Evolutionary conservation across 495 filamentous ascomycete species (phyloP), one percentile per base, ranked within the genome.

Genomic region (Terfezia boudieri): DNA sequence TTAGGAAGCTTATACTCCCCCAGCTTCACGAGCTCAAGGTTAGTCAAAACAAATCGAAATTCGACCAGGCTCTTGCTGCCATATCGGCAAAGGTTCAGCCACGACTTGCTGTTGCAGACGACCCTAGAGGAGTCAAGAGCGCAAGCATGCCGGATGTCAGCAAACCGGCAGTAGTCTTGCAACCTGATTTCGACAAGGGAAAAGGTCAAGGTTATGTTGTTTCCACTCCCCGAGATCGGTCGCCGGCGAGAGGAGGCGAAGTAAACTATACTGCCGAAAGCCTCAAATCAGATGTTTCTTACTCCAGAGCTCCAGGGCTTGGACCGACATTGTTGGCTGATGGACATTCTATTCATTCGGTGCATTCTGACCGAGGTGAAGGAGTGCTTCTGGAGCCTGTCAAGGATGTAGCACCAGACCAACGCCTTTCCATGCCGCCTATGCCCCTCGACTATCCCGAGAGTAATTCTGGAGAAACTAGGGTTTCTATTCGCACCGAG

Each of bases 11-110:
- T 51, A 94, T 96, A 51, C 69, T 96, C 1, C 92, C 90, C 0
- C 89, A 98, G 64, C 72, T 98, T 50, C 86, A 85, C 53, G 84
- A 84, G 36, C 72, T 96, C 49, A 95, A 94, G 68, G 78, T 84
- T 62, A 85, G 93, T 61, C 84, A 92, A 64, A 86, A 76, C 56
- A 71, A 81, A 57, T 71, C 74, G 37, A 74, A 77, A 51, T 67
- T 73, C 53, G 80, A 78, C 59, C 71, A 67, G n/a, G 68, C 67
- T 35, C 53, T 62, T 56, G 49, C 60, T 41, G 53, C 60, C 9
- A 9, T 62, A 10, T 51, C 49, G n/a, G 26, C 14, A 12, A 16
- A 12, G 11, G n/a, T 23, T 23, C 49, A 20, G 16, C n/a, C n/a
- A 12, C 26, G 11, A 6, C 16, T 32, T 23, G 14, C 16, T 12